These are phyloP conservation scores for Aspergillus brasiliensis DNA, from an alignment of 2,329 filamentous ascomycete species.

Conservation along the genomic window DNA sequence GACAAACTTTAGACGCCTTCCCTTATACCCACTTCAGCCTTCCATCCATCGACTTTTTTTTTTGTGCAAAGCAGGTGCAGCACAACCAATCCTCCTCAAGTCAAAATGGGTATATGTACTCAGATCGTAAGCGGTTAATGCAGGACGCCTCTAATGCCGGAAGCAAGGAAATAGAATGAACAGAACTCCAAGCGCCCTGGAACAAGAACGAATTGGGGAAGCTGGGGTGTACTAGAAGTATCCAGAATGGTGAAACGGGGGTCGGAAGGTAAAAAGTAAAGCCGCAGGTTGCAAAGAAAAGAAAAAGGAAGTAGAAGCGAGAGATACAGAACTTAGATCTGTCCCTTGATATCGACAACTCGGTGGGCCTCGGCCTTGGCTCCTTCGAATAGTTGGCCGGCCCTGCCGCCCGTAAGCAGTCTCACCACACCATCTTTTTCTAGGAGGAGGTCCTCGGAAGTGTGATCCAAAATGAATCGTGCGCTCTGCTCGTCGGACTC, in stretches of 20 bases:
- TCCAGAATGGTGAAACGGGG: slow-evolving; percentile 1
- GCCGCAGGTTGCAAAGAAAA: not conserved
- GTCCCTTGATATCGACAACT: slow-evolving; percentile 94
- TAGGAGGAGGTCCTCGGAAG: slow-evolving; percentile 74
- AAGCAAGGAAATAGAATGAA: not conserved
- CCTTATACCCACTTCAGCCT: slow-evolving; percentile 1
- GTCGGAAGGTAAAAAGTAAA: not conserved
- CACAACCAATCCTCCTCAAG: not conserved
- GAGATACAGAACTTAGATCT: slow-evolving; percentile 59
- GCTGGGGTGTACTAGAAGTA: slow-evolving; percentile 1
- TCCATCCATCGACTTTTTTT: not conserved
- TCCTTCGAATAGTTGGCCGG: slow-evolving; percentile 70
- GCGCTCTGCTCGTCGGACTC: slow-evolving; percentile 88
- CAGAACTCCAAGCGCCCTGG: not conserved
- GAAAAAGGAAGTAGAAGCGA: slow-evolving; percentile 7
- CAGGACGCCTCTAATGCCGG: slow-evolving; percentile 8
- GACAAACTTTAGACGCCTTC: slow-evolving; percentile 4
- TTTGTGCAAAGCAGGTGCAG: not conserved
- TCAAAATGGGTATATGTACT: slow-evolving; percentile 10
- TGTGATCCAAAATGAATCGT: slow-evolving; percentile 83
- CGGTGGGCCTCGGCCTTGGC: slow-evolving; percentile 74
- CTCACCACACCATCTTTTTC: slow-evolving; percentile 73
- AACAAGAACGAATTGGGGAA: slow-evolving; percentile 13
- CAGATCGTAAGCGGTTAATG: not conserved
- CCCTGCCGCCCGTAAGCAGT: slow-evolving; percentile 74